Evolutionary conservation across 1,139 yeast genomes (phyloP).

Genomic region (Scheffersomyces titani): DNA sequence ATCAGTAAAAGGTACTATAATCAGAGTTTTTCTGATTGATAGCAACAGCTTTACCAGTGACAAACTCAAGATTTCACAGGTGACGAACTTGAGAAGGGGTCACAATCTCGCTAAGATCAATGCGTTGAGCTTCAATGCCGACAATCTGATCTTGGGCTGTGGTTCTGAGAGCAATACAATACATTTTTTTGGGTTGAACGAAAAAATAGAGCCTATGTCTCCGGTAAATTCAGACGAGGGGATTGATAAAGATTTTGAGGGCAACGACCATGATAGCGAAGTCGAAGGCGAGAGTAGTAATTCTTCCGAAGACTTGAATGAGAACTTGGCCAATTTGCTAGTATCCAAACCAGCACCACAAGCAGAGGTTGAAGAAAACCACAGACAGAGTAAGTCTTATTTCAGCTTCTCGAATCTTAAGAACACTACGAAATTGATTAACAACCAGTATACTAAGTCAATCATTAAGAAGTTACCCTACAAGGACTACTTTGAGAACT

Average conservation of each 20-base stretch:
- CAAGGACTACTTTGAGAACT: constrained; percentile 42
- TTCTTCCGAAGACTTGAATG: constrained; percentile 43
- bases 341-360: constrained; percentile 26
- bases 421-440: constrained; percentile 23
- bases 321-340: constrained; percentile 43
- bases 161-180: constrained; percentile 69
- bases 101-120: constrained; percentile 60
- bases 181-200: constrained; percentile 57
- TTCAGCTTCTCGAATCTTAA: constrained; percentile 19
- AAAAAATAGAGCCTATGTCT: constrained; percentile 3
- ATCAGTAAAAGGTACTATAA: constrained; percentile 70
- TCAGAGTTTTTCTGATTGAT: constrained; percentile 46
- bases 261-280: constrained; percentile 1
- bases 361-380: constrained; percentile 12
- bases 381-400: constrained; percentile 8
- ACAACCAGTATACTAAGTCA: constrained; percentile 40
- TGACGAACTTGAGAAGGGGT: constrained; percentile 68
- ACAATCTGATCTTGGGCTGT: constrained; percentile 57
- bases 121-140: constrained; percentile 54
- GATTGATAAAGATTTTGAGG: constrained; percentile 3
- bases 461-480: constrained; percentile 44
- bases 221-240: constrained; percentile 3
- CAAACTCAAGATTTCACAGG: constrained; percentile 25
- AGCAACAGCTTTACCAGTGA: constrained; percentile 11
- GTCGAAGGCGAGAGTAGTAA: constrained; percentile 8